phyloP scores from a whole-genome alignment of 441 rosid species.

The Gossypium lobatum region DNA sequence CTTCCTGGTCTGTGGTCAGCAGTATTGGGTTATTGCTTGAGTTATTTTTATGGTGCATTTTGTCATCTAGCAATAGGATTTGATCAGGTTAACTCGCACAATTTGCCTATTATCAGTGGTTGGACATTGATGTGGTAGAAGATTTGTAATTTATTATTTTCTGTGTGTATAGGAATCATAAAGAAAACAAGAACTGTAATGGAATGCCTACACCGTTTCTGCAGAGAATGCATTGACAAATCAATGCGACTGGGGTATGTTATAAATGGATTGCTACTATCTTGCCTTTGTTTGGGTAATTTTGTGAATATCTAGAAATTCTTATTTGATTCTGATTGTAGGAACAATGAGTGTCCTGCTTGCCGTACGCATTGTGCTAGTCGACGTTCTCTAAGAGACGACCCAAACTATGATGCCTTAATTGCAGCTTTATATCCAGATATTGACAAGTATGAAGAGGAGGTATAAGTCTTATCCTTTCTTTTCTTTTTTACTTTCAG shows the following conservation, averaged over 20 bases:
- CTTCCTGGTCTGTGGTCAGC: not conserved
- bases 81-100: not conserved
- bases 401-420: constrained; percentile 83
- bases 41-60: not conserved
- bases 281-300: not conserved
- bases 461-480: constrained; percentile 40
- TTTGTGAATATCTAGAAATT: constrained; percentile 9
- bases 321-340: constrained; percentile 29
- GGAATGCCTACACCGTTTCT: constrained; percentile 96
- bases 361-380: constrained; percentile 99
- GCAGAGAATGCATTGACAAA: constrained; percentile 96
- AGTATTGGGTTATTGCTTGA: constrained; percentile 1
- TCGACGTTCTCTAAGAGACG: constrained; percentile 93
- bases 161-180: constrained; percentile 59
- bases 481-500: constrained; percentile 7
- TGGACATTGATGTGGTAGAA: not conserved
- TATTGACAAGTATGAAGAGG: constrained; percentile 74
- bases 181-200: constrained; percentile 94
- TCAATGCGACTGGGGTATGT: constrained; percentile 95
- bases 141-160: not conserved
- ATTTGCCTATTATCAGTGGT: not conserved
- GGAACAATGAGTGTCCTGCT: constrained; percentile 98
- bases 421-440: constrained; percentile 79
- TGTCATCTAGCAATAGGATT: not conserved
- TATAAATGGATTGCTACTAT: not conserved